These are phyloP conservation scores for Alnus glutinosa DNA, from an alignment of 306 rosid species.

Conservation along the genomic window DNA sequence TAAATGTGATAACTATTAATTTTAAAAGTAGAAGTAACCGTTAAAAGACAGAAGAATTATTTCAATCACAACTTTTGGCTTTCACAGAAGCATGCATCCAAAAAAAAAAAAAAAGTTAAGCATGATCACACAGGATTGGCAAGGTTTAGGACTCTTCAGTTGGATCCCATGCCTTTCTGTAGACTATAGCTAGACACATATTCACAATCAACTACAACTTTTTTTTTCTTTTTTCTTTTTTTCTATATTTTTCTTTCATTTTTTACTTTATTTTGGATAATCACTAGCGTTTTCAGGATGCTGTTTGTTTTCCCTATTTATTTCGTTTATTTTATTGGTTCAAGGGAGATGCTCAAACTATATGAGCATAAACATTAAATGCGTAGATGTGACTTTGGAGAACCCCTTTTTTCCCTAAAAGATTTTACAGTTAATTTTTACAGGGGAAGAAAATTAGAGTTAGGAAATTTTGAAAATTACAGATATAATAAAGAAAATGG, in stretches of 20 bases:
- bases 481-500: neutral
- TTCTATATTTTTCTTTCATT: neutral
- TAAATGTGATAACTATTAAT: neutral
- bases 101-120: neutral
- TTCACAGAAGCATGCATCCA: neutral
- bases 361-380: neutral
- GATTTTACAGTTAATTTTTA: neutral
- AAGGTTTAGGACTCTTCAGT: neutral
- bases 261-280: neutral
- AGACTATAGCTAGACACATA: neutral
- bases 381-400: neutral
- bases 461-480: too few species aligned
- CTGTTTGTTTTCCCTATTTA: neutral
- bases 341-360: neutral
- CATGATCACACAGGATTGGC: neutral
- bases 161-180: neutral
- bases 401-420: neutral
- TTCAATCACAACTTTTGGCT: neutral
- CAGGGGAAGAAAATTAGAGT: neutral
- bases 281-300: neutral
- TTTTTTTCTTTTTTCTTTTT: neutral
- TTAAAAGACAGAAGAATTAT: neutral
- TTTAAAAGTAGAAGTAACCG: neutral
- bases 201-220: neutral
- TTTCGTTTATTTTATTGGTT: neutral